Base-by-base conservation (phyloP, 2,329 filamentous ascomycete genomes). In the Thelonectria rubi region DNA sequence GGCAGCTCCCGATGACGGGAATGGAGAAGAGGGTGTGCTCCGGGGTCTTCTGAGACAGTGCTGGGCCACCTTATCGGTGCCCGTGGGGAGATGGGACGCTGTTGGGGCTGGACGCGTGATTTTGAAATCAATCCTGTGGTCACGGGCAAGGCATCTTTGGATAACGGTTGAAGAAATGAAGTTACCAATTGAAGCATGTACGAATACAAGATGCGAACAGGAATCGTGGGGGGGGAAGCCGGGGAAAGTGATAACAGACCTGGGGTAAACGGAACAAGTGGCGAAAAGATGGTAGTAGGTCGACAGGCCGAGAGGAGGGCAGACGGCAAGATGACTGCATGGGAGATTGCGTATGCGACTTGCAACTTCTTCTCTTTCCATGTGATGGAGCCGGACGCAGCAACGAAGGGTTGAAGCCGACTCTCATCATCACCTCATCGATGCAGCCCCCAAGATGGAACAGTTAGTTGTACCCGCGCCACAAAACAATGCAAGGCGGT, bases 21-120 rank as follows among this genome's bases (percentile, higher is more conserved):
- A 14, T 2, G 12, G 30, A 55, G 60, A 65, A 62, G 65, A 51
- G 24, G 40, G n/a, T 63, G 65, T 68, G 65, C 65, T 67, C 56
- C 53, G 59, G 54, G 42, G 46, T 47, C 3, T 24, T 52, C 34
- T 49, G 55, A 42, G 34, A 39, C 34, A 62, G 21, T 55, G 32
- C 30, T 32, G 47, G 17, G 11, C 15, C n/a, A 18, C 30, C 30
- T 39, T 32, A 40, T 50, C 42, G 47, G 32, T 20, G 43, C 21
- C 34, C 18, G 26, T 30, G 26, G 26, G 26, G 26, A 37, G 34
- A 15, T 14, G 12, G 34, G 26, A 30, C 10, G 68, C 58, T 65
- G 55, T 63, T 65, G 67, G 63, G 56, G 47, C 42, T 52, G 58
- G 52, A 68, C 61, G 62, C 64, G 55, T 71, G 69, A 71, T 65